Percentiles rank a stretch among this genome's conserved stretches.
These are phyloP conservation scores for Botrytis fabae DNA, from an alignment of 2,329 filamentous ascomycete genomes.

Conservation along the genomic window DNA sequence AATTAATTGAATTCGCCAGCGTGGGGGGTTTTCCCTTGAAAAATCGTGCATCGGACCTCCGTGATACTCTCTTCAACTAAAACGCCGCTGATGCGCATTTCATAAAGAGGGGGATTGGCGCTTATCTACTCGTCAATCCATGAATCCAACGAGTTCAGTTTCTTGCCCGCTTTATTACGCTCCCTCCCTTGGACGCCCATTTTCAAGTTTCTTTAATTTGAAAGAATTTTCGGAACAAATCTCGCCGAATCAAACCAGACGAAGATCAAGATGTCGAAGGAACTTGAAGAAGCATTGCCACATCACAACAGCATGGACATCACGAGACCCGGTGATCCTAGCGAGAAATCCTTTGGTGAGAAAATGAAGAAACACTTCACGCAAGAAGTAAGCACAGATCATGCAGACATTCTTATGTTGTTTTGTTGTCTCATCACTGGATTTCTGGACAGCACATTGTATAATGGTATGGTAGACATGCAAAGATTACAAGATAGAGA, in stretches of 20 bases:
- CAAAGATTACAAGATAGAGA: background rate
- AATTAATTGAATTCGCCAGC: background rate
- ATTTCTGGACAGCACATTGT: slow-evolving; percentile 66
- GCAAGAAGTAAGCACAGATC: slow-evolving; percentile 20
- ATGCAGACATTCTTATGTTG: slow-evolving; percentile 47
- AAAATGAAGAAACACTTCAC: slow-evolving; percentile 12
- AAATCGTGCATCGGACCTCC: background rate
- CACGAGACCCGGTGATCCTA: background rate
- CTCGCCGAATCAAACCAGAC: background rate
- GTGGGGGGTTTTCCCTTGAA: background rate
- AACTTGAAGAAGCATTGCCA: slow-evolving; percentile 1
- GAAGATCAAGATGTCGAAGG: slow-evolving; percentile 5
- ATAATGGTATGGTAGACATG: slow-evolving; percentile 21
- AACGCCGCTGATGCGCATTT: slow-evolving; percentile 8
- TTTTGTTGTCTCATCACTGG: slow-evolving; percentile 76
- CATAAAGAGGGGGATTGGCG: slow-evolving; percentile 14
- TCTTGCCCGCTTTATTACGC: background rate
- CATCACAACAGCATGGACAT: slow-evolving; percentile 5
- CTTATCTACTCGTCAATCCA: slow-evolving; percentile 15
- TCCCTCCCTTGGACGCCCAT: background rate
- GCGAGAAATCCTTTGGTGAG: background rate
- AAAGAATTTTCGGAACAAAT: background rate
- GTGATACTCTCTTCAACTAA: background rate
- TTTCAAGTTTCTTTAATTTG: background rate
- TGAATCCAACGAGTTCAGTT: slow-evolving; percentile 4